Evolutionary conservation across 2,329 filamentous ascomycete genomes (phyloP), one percentile per base, ranked within the genome.

Genomic region (Orbilia brochopaga): DNA sequence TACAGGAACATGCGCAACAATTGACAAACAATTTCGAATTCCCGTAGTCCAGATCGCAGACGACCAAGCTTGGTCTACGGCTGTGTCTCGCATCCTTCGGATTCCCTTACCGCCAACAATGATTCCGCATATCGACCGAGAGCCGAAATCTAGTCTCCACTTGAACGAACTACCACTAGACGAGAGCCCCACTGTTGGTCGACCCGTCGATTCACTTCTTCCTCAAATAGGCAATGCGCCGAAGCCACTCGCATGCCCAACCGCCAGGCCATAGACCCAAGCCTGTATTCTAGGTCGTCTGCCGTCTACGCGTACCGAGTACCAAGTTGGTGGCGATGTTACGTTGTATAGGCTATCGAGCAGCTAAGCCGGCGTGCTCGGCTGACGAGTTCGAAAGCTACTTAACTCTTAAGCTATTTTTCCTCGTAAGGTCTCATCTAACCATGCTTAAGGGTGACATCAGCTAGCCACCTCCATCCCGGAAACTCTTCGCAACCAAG

Each of bases 21-120:
- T n/a, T n/a, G 59, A 64, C 59, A 70, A 70, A 64, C 59, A 60
- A 54, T 54, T 59, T 30, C 58, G 59, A 44, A 48, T 30, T 46
- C n/a, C n/a, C n/a, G n/a, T n/a, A n/a, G n/a, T 64, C 58, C 50
- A 64, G 59, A 56, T 30, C 66, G 42, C 66, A 64, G 48, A 52
- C 59, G 57, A 61, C 60, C 40, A 4, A 35, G 40, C 7, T 37
- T 44, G 54, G 46, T 64, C 66, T 57, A 69, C 65, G 58, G n/a
- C 62, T 69, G 10, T 44, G 52, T 44, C 24, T 63, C 51, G 40
- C 40, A 21, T 56, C 35, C n/a, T n/a, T n/a, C n/a, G n/a, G n/a
- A n/a, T 51, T 30, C 37, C 48, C 55, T 19, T 51, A 2, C 21
- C 35, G 63, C 63, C 64, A 55, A 53, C 59, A 54, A 46, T 59